Conservation (phyloP, 2,329 filamentous ascomycete species). For the Claviceps cyperi region DNA sequence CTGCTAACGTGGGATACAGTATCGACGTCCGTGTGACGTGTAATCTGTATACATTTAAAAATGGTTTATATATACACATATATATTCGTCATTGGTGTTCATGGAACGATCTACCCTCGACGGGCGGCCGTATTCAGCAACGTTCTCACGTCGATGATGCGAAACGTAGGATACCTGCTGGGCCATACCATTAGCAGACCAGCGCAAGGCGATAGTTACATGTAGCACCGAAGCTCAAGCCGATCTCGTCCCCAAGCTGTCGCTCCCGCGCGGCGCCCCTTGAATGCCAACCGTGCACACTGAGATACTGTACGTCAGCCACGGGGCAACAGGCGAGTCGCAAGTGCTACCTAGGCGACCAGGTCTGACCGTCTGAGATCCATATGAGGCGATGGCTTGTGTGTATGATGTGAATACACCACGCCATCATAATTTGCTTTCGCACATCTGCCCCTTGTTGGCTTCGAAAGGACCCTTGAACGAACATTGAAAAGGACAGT, state of each 20-base stretch:
- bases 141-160: constrained; percentile 45
- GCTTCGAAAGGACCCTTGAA: no score
- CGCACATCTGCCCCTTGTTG: no score
- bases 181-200: constrained; percentile 48
- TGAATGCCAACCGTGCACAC: no score
- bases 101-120: constrained; percentile 43
- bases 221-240: constrained; percentile 25
- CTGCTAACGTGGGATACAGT: not conserved
- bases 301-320: no score
- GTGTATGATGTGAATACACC: no score
- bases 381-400: no score
- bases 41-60: not conserved
- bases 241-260: constrained; percentile 7
- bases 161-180: constrained; percentile 36
- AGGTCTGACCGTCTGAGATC: no score
- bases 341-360: no score
- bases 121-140: constrained; percentile 41
- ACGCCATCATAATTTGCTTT: no score
- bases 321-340: no score
- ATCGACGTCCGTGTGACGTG: not conserved
- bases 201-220: constrained; percentile 35
- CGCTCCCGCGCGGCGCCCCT: no score
- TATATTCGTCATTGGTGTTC: constrained; percentile 29
- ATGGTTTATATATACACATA: not conserved
- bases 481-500: no score